Conservation (phyloP, 2,329 filamentous ascomycete species). For the Chrysoporthe austroafricana region DNA sequence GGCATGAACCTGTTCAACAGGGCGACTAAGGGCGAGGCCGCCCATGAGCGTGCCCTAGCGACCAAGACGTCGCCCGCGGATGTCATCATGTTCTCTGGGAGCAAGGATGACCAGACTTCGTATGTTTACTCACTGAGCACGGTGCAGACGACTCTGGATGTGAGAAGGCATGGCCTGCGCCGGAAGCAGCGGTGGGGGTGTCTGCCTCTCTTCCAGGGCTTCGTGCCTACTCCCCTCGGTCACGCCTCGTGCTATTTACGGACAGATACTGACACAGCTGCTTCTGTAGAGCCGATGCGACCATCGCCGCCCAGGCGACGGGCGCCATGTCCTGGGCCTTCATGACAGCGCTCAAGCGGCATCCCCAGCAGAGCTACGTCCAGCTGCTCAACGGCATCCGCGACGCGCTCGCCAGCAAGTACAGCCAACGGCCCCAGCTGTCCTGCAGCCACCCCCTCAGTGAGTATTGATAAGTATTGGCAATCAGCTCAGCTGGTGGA, state of each 20-base stretch:
- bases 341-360: constrained; percentile 89
- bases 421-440: constrained; percentile 92
- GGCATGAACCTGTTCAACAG: constrained; percentile 88
- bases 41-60: constrained; percentile 75
- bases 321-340: constrained; percentile 99
- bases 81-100: constrained; percentile 96
- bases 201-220: too few relatives aligned
- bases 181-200: too few relatives aligned
- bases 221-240: background rate
- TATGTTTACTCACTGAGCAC: constrained; percentile 51
- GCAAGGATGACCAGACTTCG: constrained; percentile 95
- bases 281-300: constrained; percentile 79
- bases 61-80: constrained; percentile 96
- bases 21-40: constrained; percentile 79
- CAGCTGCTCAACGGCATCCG: constrained; percentile 95
- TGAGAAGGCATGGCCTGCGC: too few relatives aligned
- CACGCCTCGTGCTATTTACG: background rate
- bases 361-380: constrained; percentile 97
- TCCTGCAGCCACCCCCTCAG: constrained; percentile 96
- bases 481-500: constrained; percentile 1
- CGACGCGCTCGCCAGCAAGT: constrained; percentile 85
- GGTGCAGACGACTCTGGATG: background rate
- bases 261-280: constrained; percentile 2
- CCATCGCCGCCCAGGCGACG: constrained; percentile 85
- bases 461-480: constrained; percentile 51